These are phyloP conservation scores for Irpex rosettiformis DNA, from an alignment of 1,284 basidiomycete species.

Conservation along the genomic window DNA sequence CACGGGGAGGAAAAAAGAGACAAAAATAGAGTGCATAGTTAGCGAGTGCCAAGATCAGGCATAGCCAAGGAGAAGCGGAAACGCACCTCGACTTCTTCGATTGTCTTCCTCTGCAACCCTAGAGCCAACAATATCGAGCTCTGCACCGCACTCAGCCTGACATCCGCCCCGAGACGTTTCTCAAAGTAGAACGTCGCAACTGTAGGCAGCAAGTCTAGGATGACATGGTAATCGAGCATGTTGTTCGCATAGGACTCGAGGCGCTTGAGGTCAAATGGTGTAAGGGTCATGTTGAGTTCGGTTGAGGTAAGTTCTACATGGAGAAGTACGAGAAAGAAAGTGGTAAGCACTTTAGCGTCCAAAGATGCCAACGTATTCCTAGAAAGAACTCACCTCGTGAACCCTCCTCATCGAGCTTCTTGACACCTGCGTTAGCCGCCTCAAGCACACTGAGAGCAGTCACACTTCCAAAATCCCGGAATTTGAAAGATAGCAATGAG, in stretches of 20 bases:
- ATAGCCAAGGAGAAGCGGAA: neutral
- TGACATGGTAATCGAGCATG: conserved; percentile 94
- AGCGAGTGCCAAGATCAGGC: neutral
- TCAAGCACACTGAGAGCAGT: conserved; percentile 88
- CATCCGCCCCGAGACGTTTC: conserved; percentile 58
- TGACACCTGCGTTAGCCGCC: conserved; percentile 72
- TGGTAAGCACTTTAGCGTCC: too few species aligned
- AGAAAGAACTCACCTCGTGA: conserved; percentile 44
- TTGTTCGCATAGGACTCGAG: conserved; percentile 96
- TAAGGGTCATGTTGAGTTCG: conserved; percentile 75
- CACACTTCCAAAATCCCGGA: conserved; percentile 89
- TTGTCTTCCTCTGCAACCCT: conserved; percentile 87
- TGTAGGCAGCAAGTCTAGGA: conserved; percentile 87
- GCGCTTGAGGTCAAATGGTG: conserved; percentile 95
- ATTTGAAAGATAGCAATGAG: conserved; percentile 88
- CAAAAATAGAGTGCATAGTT: neutral
- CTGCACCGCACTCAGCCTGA: conserved; percentile 80
- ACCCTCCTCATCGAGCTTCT: conserved; percentile 42
- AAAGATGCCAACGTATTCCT: too few species aligned
- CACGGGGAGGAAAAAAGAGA: neutral
- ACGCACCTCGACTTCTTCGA: conserved; percentile 85
- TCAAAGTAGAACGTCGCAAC: conserved; percentile 86
- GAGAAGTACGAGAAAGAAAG: conserved; percentile 4
- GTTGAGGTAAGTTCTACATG: conserved; percentile 31
- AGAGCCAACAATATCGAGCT: conserved; percentile 86